Base-by-base conservation (phyloP, 176 grass and related monocot species). In the Oryza australiensis region DNA sequence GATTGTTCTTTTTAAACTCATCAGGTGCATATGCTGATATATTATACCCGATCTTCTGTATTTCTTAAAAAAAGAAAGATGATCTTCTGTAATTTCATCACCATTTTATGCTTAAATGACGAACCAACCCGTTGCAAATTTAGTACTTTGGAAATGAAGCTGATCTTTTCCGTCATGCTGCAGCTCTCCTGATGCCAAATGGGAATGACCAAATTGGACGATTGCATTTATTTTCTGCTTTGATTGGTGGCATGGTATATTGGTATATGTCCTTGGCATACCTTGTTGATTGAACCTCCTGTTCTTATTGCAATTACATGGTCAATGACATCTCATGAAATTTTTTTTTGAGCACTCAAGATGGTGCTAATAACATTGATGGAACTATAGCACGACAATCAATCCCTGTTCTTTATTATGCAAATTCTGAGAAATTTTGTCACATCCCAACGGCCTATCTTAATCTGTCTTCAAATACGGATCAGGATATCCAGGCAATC, bases 241-340 rank as follows among this genome's bases (percentile, higher is more conserved):
- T 60, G 2, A 60, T 24, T 60, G n/a, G n/a, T n/a, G 55, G 55
- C 18, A 7, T 53, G 16, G 32, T 78, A 6, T 83, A 49, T 75
- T 48, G 16, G 18, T n/a, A 8, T 55, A 32, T 77, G 40, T 83
- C 29, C 73, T 64, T 72, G 38, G 68, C 29, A 9, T 53, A 42
- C 63, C 33, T 55, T 55, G 51, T 55, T 55, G 13, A 42, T 70
- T 22, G 7, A 55, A 76, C 28, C 5, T 29, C 63, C 38, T 55
- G 57, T 78, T 73, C 43, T 78, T 66, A 66, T 73, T 5, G 32
- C 67, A 45, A 72, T 83, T 18, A 20, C 48, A 33, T 53, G 1
- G 43, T 78, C 45, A 83, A 48, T 67, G 23, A 37, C 7, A 33
- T 29, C 75, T 87, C 78, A 76, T 74, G 62, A 23, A 60, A 79